Percentiles rank a stretch among this genome's conserved stretches.
Conservation (phyloP, 2,329 filamentous ascomycete genomes). For the Neopestalotiopsis clavispora region DNA sequence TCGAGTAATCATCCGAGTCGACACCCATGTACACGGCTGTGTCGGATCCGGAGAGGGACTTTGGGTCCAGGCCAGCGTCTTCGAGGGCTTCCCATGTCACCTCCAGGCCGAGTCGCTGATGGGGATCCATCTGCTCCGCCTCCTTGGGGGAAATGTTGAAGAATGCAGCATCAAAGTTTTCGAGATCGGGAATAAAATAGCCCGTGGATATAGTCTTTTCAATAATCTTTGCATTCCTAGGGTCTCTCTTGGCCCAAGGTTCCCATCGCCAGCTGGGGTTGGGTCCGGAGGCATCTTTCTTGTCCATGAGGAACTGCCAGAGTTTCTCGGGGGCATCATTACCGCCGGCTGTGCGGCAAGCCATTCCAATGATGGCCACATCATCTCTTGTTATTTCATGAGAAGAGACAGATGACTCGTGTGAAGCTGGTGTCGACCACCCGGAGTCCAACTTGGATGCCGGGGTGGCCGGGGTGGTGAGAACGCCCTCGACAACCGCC, state of each 20-base stretch:
- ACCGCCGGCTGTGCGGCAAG: slow-evolving; percentile 24
- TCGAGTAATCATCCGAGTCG: slow-evolving; percentile 41
- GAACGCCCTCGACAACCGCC: too few species aligned
- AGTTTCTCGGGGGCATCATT: slow-evolving; percentile 23
- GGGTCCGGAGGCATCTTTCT: slow-evolving; percentile 24
- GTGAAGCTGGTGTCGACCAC: too few species aligned
- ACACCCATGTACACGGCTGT: slow-evolving; percentile 38
- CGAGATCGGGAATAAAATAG: slow-evolving; percentile 23
- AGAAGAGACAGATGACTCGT: too few species aligned
- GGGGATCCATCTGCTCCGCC: slow-evolving; percentile 31
- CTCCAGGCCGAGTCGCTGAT: slow-evolving; percentile 26
- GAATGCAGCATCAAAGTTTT: slow-evolving; percentile 30
- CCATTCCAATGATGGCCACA: slow-evolving; percentile 25
- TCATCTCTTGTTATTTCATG: slow-evolving; percentile 14
- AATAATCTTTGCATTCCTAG: slow-evolving; percentile 24
- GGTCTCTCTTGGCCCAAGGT: slow-evolving; percentile 21
- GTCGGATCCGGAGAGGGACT: slow-evolving; percentile 36
- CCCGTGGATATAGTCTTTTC: slow-evolving; percentile 25
- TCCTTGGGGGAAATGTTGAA: slow-evolving; percentile 31
- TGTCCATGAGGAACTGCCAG: slow-evolving; percentile 23
- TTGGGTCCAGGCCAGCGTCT: slow-evolving; percentile 64
- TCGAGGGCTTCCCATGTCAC: slow-evolving; percentile 61
- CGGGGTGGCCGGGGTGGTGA: too few species aligned
- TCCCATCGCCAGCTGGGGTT: slow-evolving; percentile 26
- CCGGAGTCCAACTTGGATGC: too few species aligned